phyloP scores from a whole-genome alignment of 495 filamentous ascomycete genomes.

The Venustampulla echinocandica region DNA sequence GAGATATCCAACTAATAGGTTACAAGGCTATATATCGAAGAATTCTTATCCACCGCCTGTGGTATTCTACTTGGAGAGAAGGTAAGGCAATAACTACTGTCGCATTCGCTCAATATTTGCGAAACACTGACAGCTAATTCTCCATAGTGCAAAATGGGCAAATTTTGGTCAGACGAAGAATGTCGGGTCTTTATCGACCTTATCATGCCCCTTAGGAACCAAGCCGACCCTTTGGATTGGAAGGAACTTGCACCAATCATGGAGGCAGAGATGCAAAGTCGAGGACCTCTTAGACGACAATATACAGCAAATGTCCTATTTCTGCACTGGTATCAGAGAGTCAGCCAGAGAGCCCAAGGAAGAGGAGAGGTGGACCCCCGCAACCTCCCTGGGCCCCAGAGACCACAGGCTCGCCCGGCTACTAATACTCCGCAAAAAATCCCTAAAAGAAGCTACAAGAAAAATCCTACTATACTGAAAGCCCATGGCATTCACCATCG shows the following conservation, averaged over 20 bases:
- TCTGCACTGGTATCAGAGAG: constrained; percentile 12
- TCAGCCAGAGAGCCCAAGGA: neutral
- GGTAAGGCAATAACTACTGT: no score
- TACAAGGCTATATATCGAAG: no score
- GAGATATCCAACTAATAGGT: no score
- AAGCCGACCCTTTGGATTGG: neutral
- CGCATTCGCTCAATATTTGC: no score
- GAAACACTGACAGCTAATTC: no score
- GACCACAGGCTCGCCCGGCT: neutral
- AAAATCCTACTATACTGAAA: no score
- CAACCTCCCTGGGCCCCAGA: neutral
- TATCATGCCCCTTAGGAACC: neutral
- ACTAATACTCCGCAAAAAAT: neutral
- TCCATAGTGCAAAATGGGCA: no score
- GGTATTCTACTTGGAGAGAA: no score
- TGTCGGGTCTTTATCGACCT: constrained; percentile 2
- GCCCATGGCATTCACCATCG: no score
- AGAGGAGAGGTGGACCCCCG: neutral
- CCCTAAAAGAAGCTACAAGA: no score
- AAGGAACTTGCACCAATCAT: constrained; percentile 5
- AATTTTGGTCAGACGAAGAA: no score
- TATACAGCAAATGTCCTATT: constrained; percentile 6
- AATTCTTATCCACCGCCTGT: no score
- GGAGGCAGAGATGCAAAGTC: constrained; percentile 3
- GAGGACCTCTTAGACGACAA: neutral